Evolutionary conservation across 176 grass and related monocot genomes (phyloP), one percentile per base, ranked within the genome.

Genomic region (Carex littledalei): DNA sequence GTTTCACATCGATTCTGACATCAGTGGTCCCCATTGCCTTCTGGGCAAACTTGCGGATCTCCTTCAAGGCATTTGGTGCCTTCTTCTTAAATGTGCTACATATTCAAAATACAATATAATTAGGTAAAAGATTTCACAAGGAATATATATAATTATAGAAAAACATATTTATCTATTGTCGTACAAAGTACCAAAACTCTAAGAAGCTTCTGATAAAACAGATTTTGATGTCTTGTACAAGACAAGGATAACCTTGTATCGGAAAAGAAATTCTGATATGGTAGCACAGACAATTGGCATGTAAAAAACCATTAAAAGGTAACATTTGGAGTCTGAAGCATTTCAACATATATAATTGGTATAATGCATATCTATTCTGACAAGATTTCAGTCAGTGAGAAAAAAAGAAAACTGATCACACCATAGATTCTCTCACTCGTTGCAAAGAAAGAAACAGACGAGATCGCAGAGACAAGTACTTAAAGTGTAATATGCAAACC

Each of bases 51-150:
- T 95, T 98, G 68, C 89, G 87, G 74, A 95, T 98, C 83, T 95
- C 95, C 88, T 95, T 95, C 45, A 98, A 92, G 21, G 93, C 91
- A 20, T 92, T 98, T 3, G 95, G 95, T 1, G 95, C 95, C 83
- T 91, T 98, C 91, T 98, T 98, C 88, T 98, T 95, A 67, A 98
- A 98, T 50, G 93, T 92, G 65, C 95, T 95, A 89, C 32, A 39
- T 55, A 32, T 75, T 71, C 20, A 15, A 20, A 75, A 54, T 22
- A 43, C 22, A 77, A 45, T 55, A 17, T 6, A 75, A 24, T 75
- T 15, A 16, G 20, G 14, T 1, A 75, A 11, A 15, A 26, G 20
- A 75, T 52, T 1, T 13, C 20, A 52, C 6, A 20, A 24, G 10
- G 11, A 26, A 22, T 29, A 74, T 74, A 22, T 29, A 74, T 74